Evolutionary conservation across 371 early-diverging fungal species (phyloP), one percentile per base, ranked within the genome.

Genomic region (Dichotomocladium elegans): DNA sequence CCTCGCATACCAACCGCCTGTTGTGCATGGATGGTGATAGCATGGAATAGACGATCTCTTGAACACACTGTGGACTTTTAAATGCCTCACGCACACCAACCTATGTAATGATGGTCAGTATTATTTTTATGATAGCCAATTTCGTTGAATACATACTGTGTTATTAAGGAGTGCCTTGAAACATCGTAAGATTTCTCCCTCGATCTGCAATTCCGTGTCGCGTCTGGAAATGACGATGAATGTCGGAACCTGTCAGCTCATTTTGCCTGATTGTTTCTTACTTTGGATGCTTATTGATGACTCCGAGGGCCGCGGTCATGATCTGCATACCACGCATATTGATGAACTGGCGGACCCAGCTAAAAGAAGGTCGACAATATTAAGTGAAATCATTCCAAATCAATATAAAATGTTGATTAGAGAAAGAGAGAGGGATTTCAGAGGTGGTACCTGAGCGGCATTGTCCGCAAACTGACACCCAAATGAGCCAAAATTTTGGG

Each of bases 21-120:
- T 92, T 89, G 43, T 69, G 70, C 25, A 89, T 72, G 29, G 85
- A 83, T 0, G 87, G 85, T 4, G 91, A 88, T 21, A 86, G 81
- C 41, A 92, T 76, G 19, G 90, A 91, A 30, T 87, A 79, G 12
- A 86, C 85, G 47, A 91, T 78, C 27, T 86, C 80, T 48, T 82
- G 77, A 25, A 92, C 81, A 55, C 87, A 87, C 28, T 76, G 70
- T 2, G 90, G 83, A 48, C 83, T 69, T 35, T 79, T 70, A 41
- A 92, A 61, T 15, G 89, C 91, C 58, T 91, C 92, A 50, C 82
- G 80, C 7, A 86, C 88, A 22, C 92, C 93, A 70, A 88, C 87
- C 72, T 87, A 60, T 30, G 54, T 22, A 55, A 22, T 27, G 26
- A 26, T 6, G 2, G 21, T 9, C 15, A 1, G 3, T 17, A 17